Percentiles rank a stretch among this genome's conserved stretches.
Conservation (phyloP, 495 filamentous ascomycete genomes). For the Chaetomium cochliodes region DNA sequence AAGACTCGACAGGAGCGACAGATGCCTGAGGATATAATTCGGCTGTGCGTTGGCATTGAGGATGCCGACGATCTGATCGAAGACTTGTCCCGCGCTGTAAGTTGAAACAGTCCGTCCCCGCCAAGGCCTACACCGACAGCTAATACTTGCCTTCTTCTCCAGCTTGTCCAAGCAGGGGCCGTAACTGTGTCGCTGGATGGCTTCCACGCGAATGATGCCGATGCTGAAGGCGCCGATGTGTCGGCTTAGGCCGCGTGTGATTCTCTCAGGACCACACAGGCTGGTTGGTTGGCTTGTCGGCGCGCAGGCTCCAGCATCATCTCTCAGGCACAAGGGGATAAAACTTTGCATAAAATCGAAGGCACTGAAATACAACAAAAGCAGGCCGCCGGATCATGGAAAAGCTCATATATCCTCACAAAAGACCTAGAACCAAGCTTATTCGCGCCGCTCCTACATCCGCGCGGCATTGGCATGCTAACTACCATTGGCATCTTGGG, state of each 20-base stretch:
- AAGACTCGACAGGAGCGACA: slow-evolving; percentile 85
- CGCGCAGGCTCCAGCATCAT: neutral
- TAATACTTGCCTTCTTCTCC: slow-evolving; percentile 19
- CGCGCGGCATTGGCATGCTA: neutral
- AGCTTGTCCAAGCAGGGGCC: slow-evolving; percentile 92
- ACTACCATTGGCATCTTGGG: neutral
- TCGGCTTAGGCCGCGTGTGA: slow-evolving; percentile 18
- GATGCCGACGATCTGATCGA: slow-evolving; percentile 91
- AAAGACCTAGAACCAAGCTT: neutral
- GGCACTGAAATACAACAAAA: slow-evolving; percentile 18
- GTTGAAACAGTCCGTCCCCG: slow-evolving; percentile 38
- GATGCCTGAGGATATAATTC: slow-evolving; percentile 94
- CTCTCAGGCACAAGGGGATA: slow-evolving; percentile 4
- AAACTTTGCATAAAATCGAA: slow-evolving; percentile 7
- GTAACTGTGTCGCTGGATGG: slow-evolving; percentile 80
- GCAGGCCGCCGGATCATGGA: neutral
- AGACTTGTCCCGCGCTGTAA: slow-evolving; percentile 83
- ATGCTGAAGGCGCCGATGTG: slow-evolving; percentile 20
- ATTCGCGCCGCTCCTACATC: slow-evolving; percentile 2
- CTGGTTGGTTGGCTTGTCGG: neutral
- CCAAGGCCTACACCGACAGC: neutral
- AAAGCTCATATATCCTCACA: neutral
- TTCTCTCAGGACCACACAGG: neutral
- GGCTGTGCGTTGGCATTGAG: slow-evolving; percentile 95
- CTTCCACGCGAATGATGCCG: slow-evolving; percentile 56